phyloP scores from a whole-genome alignment of 257 asterid species.

The Apocynum venetum region DNA sequence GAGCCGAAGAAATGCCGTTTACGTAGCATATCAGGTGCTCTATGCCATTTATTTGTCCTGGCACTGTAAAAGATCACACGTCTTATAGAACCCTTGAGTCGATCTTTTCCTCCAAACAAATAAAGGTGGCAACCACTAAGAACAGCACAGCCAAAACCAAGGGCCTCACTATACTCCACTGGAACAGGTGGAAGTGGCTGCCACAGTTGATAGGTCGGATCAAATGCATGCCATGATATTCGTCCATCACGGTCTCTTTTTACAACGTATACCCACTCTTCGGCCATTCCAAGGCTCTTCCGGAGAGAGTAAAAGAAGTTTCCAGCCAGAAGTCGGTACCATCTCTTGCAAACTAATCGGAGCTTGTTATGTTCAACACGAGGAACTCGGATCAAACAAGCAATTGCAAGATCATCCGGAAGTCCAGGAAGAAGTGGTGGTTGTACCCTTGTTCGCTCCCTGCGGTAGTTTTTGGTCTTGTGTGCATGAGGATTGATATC shows the following conservation, averaged over 20 bases:
- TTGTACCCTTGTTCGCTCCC: constrained; percentile 44
- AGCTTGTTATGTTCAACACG: constrained; percentile 48
- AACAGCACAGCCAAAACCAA: constrained; percentile 54
- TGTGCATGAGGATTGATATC: constrained; percentile 51
- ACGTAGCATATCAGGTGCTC: constrained; percentile 52
- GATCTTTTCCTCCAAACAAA: constrained; percentile 51
- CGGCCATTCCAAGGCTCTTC: constrained; percentile 50
- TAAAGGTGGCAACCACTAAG: constrained; percentile 47
- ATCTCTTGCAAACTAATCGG: constrained; percentile 49
- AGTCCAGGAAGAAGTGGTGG: constrained; percentile 50
- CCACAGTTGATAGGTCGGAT: constrained; percentile 45
- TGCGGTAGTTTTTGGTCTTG: constrained; percentile 33
- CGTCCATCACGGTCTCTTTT: constrained; percentile 51
- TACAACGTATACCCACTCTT: constrained; percentile 47
- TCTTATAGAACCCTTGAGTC: constrained; percentile 41
- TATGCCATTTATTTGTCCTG: constrained; percentile 48
- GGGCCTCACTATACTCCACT: constrained; percentile 46
- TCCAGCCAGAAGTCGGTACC: constrained; percentile 47
- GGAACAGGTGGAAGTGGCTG: constrained; percentile 56
- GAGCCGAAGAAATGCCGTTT: constrained; percentile 45
- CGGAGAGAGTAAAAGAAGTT: constrained; percentile 44
- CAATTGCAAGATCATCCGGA: constrained; percentile 53
- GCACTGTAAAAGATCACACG: constrained; percentile 50
- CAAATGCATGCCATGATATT: constrained; percentile 53
- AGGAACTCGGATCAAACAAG: constrained; percentile 52